Percentiles rank a stretch among this genome's conserved stretches.
phyloP scores from a whole-genome alignment of 2,329 filamentous ascomycete species.

The Botrytis byssoidea region DNA sequence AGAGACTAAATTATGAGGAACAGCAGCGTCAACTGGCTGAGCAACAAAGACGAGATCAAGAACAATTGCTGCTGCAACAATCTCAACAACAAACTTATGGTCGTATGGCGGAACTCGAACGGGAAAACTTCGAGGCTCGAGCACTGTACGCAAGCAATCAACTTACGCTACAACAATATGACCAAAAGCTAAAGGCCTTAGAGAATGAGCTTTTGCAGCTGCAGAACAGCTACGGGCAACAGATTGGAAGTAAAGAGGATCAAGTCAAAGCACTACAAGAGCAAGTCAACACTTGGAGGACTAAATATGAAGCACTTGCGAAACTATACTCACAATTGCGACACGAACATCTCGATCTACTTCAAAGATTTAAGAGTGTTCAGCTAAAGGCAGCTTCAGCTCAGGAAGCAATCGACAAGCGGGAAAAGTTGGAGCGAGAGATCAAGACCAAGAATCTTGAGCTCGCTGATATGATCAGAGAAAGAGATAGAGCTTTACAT shows the following conservation, averaged over 20 bases:
- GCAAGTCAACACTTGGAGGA: slow-evolving; percentile 95
- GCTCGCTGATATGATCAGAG: slow-evolving; percentile 95
- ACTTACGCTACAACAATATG: slow-evolving; percentile 94
- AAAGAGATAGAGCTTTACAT: slow-evolving; percentile 88
- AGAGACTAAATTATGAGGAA: slow-evolving; percentile 96
- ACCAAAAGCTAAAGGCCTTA: slow-evolving; percentile 87
- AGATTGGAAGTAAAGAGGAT: slow-evolving; percentile 86
- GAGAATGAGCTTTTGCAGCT: slow-evolving; percentile 84
- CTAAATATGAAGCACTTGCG: slow-evolving; percentile 93
- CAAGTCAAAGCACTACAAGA: slow-evolving; percentile 91
- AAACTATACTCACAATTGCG: slow-evolving; percentile 97
- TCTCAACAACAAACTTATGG: slow-evolving; percentile 93
- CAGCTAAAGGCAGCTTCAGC: slow-evolving; percentile 96
- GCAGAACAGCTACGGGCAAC: slow-evolving; percentile 78
- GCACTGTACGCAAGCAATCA: slow-evolving; percentile 98
- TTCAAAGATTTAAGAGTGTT: slow-evolving; percentile 94
- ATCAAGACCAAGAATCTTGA: slow-evolving; percentile 99
- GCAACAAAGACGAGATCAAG: slow-evolving; percentile 86
- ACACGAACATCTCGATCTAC: slow-evolving; percentile 88
- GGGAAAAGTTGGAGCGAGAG: slow-evolving; percentile 94
- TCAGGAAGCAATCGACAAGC: slow-evolving; percentile 90
- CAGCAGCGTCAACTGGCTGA: slow-evolving; percentile 85
- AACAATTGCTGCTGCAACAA: slow-evolving; percentile 84
- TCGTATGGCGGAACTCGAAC: slow-evolving; percentile 90
- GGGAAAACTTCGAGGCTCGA: slow-evolving; percentile 89